Base-by-base conservation (phyloP, 2,329 filamentous ascomycete species). In the Fusarium sp. region DNA sequence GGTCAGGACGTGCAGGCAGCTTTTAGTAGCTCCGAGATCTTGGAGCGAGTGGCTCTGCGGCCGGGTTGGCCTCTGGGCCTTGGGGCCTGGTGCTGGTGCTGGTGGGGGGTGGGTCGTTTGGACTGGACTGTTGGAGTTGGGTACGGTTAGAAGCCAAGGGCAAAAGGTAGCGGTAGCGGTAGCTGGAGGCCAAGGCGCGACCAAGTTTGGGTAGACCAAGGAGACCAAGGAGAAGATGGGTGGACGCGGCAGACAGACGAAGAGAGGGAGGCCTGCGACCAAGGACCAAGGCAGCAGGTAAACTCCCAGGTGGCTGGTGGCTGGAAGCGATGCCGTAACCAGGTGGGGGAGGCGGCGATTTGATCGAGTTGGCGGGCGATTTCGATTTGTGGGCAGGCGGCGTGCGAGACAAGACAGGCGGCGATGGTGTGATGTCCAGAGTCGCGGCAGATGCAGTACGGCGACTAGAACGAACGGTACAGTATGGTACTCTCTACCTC, bases 1-100 rank as follows among this genome's bases (percentile, higher is more conserved):
- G 75, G 75, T 77, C 76, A 77, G 75, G 76, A 78, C 73, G 76
- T 79, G 78, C 76, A 79, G 76, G 71, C 69, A 78, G 69, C 75
- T 79, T 58, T 78, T 78, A 78, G 76, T 77, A 76, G 77, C 71
- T 79, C 78, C 76, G 72, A 79, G 77, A 78, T 79, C 77, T 79
- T 79, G 75, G 77, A 79, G 76, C 77, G 73, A 72, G 75, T 75
- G 77, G 77, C 72, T 73, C 72, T 77, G 74, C 62, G 65, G 73
- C 69, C 64, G 73, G 68, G 69, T 75, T 74, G 72, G 69, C 63
- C 72, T 75, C 37, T 78, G 71, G 76, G 71, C 72, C 74, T 76
- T 73, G 70, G 70, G 68, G 68, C 66, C 38, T 77, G 68, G 35
- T 37, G 35, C 33, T 35, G 33, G 33, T 35, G 33, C 35, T 37